Base-by-base conservation (phyloP, 805 yeast species). In the Yueomyces sp. region DNA sequence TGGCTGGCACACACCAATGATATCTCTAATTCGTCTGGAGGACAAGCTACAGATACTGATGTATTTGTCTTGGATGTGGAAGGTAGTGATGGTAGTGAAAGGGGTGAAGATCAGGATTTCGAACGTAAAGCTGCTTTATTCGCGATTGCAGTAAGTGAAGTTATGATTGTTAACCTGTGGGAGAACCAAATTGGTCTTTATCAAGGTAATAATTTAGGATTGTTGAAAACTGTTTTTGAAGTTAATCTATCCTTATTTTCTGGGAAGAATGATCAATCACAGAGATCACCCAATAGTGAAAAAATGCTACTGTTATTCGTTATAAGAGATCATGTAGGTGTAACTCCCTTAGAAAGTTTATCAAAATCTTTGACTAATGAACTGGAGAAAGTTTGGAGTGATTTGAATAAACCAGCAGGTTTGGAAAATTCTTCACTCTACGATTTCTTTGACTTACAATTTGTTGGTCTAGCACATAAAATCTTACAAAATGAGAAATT, bases 41-140 rank as follows among this genome's bases (percentile, higher is more conserved):
- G 47, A 28, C 47, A 51, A 4, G 40, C 27, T 1, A 36, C 41
- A 3, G 42, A 41, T n/a, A 39, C 52, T 11, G 69, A 77, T 49
- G 68, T 86, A 8, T 72, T 85, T 48, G 94, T 92, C 2, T 74
- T 92, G 73, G 98, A 92, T 59, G 97, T 92, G n/a, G 98, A 92
- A 65, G 98, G 98, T 41, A 88, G 96, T 1, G 98, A 92, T 65
- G 97, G 98, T 41, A 74, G 96, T 47, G 98, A 92, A 64, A 75
- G 96, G 44, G 97, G 97, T 28, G 98, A 92, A 55, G 97, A 92
- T 63, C 96, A 92, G 63, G 98, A 92, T 64, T 92, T 92, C 62
- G 98, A 92, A 64, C 75, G 98, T 45, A 92, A 92, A 53, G 88
- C 96, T 1, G 97, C 97, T 0, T 67, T 92, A 38, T 92, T 92